Evolutionary conservation across 495 filamentous ascomycete genomes (phyloP).

Genomic region (Hypoxylon cercidicola): DNA sequence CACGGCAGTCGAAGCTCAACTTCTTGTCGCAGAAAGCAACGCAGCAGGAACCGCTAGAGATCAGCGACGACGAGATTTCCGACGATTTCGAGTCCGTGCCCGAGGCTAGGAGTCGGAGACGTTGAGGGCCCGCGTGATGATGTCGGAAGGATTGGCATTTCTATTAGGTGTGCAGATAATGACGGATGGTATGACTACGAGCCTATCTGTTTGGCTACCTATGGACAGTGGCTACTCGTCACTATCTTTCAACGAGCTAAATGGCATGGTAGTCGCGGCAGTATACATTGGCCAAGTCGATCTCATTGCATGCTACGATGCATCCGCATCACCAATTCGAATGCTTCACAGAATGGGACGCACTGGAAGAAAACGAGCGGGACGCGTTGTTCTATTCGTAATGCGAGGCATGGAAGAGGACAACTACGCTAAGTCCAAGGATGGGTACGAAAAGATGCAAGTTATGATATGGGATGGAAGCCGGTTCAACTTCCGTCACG

Average conservation of each 20-base stretch:
- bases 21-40: conserved; percentile 69
- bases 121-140: conserved; percentile 23
- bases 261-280: no score
- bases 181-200: no score
- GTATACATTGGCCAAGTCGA: conserved; percentile 99
- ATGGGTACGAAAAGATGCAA: conserved; percentile 95
- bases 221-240: no score
- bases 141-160: neutral
- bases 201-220: no score
- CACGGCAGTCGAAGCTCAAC: conserved; percentile 75
- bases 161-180: no score
- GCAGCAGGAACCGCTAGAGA: conserved; percentile 60
- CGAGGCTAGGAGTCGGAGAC: conserved; percentile 42
- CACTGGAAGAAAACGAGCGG: conserved; percentile 90
- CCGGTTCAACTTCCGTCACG: conserved; percentile 85
- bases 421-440: conserved; percentile 83
- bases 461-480: conserved; percentile 83
- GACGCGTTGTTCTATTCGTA: conserved; percentile 86
- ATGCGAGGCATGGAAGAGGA: conserved; percentile 96
- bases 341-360: conserved; percentile 98
- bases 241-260: no score
- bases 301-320: conserved; percentile 95
- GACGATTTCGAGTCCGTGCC: conserved; percentile 80
- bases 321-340: conserved; percentile 94
- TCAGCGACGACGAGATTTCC: conserved; percentile 81